A percentile compares a stretch with the other conserved stretches of the same genome.
Evolutionary conservation across 768 basidiomycete species (phyloP).

Genomic region (Phlebiopsis flavidoalba): DNA sequence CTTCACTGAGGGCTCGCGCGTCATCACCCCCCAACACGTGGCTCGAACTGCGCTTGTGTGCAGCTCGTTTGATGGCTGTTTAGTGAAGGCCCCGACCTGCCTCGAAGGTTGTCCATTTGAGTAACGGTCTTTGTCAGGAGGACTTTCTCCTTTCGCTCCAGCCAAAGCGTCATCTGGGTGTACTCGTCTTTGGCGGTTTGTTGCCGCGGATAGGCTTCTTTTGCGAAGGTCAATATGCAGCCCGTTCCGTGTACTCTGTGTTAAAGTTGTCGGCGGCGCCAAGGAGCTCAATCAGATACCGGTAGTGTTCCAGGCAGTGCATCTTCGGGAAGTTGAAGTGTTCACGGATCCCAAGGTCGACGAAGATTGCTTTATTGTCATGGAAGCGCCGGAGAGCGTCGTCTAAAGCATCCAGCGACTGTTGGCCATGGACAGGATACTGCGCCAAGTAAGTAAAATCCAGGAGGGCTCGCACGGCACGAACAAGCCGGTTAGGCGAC

Average conservation of each 20-base stretch:
- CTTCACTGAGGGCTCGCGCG: conserved; percentile 22
- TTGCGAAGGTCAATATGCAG: conserved; percentile 41
- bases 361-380: conserved; percentile 21
- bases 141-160: conserved; percentile 30
- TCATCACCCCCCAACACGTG: conserved; percentile 17
- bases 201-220: conserved; percentile 23
- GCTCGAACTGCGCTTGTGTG: conserved; percentile 7
- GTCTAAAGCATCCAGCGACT: conserved; percentile 14
- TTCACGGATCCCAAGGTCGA: not conserved
- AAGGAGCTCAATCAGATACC: conserved; percentile 12
- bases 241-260: conserved; percentile 25
- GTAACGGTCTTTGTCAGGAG: conserved; percentile 18
- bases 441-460: conserved; percentile 27
- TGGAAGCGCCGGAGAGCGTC: conserved; percentile 20
- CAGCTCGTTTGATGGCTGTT: not conserved
- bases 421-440: conserved; percentile 18
- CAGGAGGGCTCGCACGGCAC: conserved; percentile 19
- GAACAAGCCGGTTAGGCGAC: conserved; percentile 16
- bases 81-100: not conserved
- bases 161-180: conserved; percentile 36
- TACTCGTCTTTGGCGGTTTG: conserved; percentile 21
- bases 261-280: conserved; percentile 21
- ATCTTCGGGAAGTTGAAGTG: conserved; percentile 21
- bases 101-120: conserved; percentile 11
- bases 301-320: conserved; percentile 21